Evolutionary conservation across 2,329 filamentous ascomycete species (phyloP), one percentile per base, ranked within the genome.

Genomic region (Neospermospora avenae): DNA sequence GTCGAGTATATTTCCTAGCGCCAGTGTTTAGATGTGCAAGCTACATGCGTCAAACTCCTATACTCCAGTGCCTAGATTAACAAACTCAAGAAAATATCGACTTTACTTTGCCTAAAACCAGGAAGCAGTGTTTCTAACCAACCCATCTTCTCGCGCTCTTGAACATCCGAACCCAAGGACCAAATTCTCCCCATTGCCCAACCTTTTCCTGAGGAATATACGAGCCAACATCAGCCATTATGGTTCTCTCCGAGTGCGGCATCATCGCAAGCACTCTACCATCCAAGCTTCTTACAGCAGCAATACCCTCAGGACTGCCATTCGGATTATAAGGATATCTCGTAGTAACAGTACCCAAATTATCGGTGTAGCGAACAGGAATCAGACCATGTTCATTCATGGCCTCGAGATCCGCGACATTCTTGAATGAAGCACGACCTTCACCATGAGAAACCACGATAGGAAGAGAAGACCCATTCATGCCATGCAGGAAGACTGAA

Each of bases 361-460:
- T 97, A 77, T 98, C 90, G 3, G 96, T 85, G 71, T 96, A 99
- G 55, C 90, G 84, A 62, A 98, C 76, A 10, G 90, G 86, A 1
- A 93, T 87, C 24, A 93, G 83, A 24, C 88, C 87, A 51, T 85
- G 79, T 41, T 83, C 80, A 52, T 85, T 80, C 57, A 96, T 80
- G 1, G 75, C 74, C 60, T 81, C 75, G 18, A 82, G 74, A 54
- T 78, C 77, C 16, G 80, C 78, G 11, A 79, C 77, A n/a, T 79
- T 79, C 2, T 78, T 73, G 73, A 93, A 93, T 7, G 80, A 78
- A 14, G 93, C 95, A 34, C 91, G 85, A 14, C 95, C 95, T 76
- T 99, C 93, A 52, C 92, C 93, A 76, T 98, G 93, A 0, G 92
- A 92, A 16, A 93, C 90, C 22, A 87, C 90, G 63, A 97, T 95